These are phyloP conservation scores for Podosphaera aphanis DNA, from an alignment of 2,329 filamentous ascomycete genomes.

Conservation along the genomic window DNA sequence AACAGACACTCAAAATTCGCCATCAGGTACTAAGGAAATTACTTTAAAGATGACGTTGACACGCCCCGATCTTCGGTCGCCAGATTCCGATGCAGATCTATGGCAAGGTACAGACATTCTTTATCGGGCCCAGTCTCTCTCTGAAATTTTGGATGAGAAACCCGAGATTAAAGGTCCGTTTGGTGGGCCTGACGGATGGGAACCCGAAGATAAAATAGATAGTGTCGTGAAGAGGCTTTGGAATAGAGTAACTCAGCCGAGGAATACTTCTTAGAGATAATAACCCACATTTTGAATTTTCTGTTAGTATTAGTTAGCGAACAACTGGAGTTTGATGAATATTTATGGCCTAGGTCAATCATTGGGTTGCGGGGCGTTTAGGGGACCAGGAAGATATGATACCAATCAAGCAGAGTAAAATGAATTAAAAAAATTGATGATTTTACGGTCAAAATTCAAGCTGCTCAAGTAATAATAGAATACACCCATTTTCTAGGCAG, in stretches of 20 bases:
- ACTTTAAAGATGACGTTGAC: slow-evolving; percentile 91
- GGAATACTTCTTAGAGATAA: slow-evolving; percentile 4
- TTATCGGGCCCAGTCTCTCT: slow-evolving; percentile 24
- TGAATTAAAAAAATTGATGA: background rate
- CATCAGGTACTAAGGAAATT: slow-evolving; percentile 56
- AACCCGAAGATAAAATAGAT: slow-evolving; percentile 23
- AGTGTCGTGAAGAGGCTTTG: slow-evolving; percentile 39
- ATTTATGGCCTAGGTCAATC: background rate
- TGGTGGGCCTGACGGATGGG: slow-evolving; percentile 19
- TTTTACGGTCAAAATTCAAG: too few relatives aligned
- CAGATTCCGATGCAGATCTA: slow-evolving; percentile 48
- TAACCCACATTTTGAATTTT: background rate
- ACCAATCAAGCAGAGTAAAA: background rate
- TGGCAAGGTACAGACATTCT: slow-evolving; percentile 28
- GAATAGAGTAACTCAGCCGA: slow-evolving; percentile 27
- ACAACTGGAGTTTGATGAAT: slow-evolving; percentile 1
- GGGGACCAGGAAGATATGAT: background rate
- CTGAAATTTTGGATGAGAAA: slow-evolving; percentile 31
- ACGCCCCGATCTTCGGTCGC: slow-evolving; percentile 58
- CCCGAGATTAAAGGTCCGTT: slow-evolving; percentile 19
- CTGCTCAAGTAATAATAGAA: too few relatives aligned
- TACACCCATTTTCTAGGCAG: too few relatives aligned
- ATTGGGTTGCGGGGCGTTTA: background rate
- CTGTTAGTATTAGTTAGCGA: background rate
- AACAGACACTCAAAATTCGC: slow-evolving; percentile 23